Evolutionary conservation across 257 asterid species (phyloP).

Genomic region (Forsythia suspensa): DNA sequence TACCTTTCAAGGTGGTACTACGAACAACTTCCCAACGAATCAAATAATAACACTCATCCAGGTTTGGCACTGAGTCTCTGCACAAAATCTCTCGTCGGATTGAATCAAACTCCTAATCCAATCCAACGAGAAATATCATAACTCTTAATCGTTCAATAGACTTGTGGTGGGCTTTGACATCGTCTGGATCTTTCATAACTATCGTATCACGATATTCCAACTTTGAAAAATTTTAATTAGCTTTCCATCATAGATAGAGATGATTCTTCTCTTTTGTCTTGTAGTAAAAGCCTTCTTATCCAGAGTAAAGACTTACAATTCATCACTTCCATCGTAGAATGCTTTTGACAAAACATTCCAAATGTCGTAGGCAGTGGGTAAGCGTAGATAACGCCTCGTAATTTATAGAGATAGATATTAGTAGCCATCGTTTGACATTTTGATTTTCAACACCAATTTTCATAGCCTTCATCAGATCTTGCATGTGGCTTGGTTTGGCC

Average conservation of each 20-base stretch:
- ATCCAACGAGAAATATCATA: too few relatives aligned
- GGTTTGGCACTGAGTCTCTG: background rate
- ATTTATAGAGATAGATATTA: background rate
- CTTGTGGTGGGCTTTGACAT: background rate
- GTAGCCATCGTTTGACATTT: too few relatives aligned
- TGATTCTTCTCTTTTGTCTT: background rate
- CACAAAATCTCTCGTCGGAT: background rate
- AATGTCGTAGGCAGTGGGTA: background rate
- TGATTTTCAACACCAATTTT: too few relatives aligned
- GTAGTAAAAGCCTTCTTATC: background rate
- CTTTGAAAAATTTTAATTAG: background rate
- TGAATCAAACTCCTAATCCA: background rate
- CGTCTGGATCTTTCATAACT: background rate
- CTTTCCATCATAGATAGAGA: background rate
- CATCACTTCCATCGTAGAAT: slow-evolving; percentile 12
- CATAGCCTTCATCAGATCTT: too few relatives aligned
- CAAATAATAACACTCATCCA: background rate
- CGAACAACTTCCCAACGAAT: too few relatives aligned
- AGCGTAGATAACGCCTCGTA: background rate
- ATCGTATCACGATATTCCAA: background rate
- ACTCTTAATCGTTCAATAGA: too few relatives aligned
- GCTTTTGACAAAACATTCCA: background rate
- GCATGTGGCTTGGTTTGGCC: too few relatives aligned
- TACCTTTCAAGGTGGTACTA: too few relatives aligned
- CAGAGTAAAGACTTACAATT: background rate